Evolutionary conservation across 2,329 filamentous ascomycete genomes (phyloP).

Genomic region (Stachybotrys chlorohalonatus): DNA sequence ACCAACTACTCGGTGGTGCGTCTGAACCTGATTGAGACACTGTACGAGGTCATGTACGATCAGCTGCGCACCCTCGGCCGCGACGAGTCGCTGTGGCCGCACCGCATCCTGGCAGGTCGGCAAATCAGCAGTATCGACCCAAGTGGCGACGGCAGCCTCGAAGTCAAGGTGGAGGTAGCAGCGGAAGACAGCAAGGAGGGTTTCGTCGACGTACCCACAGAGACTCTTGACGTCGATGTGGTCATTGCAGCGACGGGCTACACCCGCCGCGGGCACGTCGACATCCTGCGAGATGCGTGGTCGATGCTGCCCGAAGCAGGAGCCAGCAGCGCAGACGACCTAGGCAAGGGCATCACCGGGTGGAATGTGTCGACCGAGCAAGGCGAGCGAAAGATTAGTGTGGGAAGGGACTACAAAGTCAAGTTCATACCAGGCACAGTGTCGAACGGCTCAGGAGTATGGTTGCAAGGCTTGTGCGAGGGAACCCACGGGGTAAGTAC

Average conservation of each 20-base stretch:
- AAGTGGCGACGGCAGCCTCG: conserved; percentile 41
- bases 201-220: conserved; percentile 24
- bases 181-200: conserved; percentile 27
- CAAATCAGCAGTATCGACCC: conserved; percentile 55
- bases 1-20: conserved; percentile 96
- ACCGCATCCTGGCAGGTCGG: conserved; percentile 65
- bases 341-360: conserved; percentile 25
- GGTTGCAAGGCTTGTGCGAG: conserved; percentile 92
- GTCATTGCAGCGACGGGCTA: conserved; percentile 88
- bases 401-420: conserved; percentile 72
- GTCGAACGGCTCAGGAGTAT: conserved; percentile 67
- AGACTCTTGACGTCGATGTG: conserved; percentile 62
- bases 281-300: conserved; percentile 61
- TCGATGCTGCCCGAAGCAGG: conserved; percentile 51
- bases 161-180: conserved; percentile 47
- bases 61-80: conserved; percentile 63
- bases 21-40: conserved; percentile 77
- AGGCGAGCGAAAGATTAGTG: conserved; percentile 45
- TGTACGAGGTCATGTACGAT: conserved; percentile 82
- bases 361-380: conserved; percentile 30
- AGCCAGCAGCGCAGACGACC: conserved; percentile 11
- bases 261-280: conserved; percentile 65
- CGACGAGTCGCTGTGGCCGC: conserved; percentile 69
- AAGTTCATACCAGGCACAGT: conserved; percentile 61
- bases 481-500: conserved; percentile 77